Percentiles rank a stretch among this genome's conserved stretches.
These are phyloP conservation scores for Fusarium sp. DNA, from an alignment of 2,329 filamentous ascomycete genomes.

Conservation along the genomic window DNA sequence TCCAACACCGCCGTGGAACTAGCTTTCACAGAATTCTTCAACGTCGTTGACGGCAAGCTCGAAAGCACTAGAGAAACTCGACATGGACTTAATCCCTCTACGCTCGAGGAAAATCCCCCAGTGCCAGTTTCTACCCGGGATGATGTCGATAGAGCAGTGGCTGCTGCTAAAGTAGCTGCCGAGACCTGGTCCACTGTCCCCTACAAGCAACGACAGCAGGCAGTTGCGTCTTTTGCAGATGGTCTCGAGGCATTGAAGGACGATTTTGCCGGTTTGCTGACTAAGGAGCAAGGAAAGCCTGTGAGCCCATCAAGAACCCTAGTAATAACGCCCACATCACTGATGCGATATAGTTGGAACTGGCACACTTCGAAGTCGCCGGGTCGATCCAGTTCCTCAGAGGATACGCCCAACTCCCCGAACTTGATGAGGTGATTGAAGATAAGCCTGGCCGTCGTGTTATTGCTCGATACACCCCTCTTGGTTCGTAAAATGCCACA, in stretches of 20 bases:
- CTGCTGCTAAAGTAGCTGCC: conserved; percentile 63
- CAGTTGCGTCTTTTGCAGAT: conserved; percentile 39
- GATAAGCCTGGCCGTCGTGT: conserved; percentile 12
- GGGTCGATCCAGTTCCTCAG: background rate
- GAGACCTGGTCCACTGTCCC: conserved; percentile 58
- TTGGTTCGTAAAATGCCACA: background rate
- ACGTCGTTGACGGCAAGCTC: conserved; percentile 58
- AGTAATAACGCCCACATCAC: too few relatives aligned
- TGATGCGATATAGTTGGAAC: background rate
- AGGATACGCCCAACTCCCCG: conserved; percentile 2
- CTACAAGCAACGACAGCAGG: conserved; percentile 51
- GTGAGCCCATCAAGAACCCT: conserved; percentile 2
- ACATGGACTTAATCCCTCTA: conserved; percentile 67
- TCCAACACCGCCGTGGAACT: too few relatives aligned
- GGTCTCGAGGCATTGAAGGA: conserved; percentile 7
- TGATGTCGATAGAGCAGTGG: conserved; percentile 67
- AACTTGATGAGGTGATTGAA: conserved; percentile 16
- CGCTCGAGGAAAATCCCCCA: conserved; percentile 62
- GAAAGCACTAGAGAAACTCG: conserved; percentile 64
- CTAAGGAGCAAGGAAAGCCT: conserved; percentile 19
- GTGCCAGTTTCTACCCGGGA: conserved; percentile 65
- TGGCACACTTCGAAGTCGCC: background rate
- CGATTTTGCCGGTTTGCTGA: conserved; percentile 21
- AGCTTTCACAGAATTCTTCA: conserved; percentile 56
- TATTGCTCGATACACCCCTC: conserved; percentile 13